Base-by-base conservation (phyloP, 2,329 filamentous ascomycete genomes). In the Rhynchosporium graminicola region DNA sequence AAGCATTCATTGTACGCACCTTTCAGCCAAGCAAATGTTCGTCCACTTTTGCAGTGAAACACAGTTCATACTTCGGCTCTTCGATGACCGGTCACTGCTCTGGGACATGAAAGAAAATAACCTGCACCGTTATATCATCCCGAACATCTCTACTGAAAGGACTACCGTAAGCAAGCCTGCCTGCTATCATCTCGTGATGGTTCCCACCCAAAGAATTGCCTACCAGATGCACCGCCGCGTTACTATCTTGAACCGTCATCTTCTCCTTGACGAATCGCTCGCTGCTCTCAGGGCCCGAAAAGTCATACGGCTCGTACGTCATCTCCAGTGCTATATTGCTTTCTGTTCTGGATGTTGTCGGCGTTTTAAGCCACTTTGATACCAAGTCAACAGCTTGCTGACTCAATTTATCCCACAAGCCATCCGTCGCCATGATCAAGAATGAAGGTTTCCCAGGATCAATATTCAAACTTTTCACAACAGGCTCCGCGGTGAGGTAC, bases 401-500 rank as follows among this genome's bases (percentile, higher is more conserved):
- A 64, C 76, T 86, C 10, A 89, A 79, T 55, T 77, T 78, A 65
- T 90, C 85, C 82, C 87, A 91, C 1, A 90, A 71, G 0, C 88
- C 87, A 67, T 91, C 87, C 0, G 81, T 84, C 0, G 86, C 87
- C 67, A 90, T 77, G 64, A 91, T 87, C 57, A 89, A 73, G 68
- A 90, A 90, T 10, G 40, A 46, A 15, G 33, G 42, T 3, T 57
- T 61, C 56, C 83, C 80, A 0, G 75, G 75, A 0, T 77, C 74
- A 5, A 90, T 75, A 38, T 76, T 74, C 0, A 80, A 83, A 3
- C 82, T 85, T 1, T 81, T 86, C 31, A 91, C 77, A 38, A 86
- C 85, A 0, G 88, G 88, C 69, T 86, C 81, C 0, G 87, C 87
- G 0, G 84, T 89, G 68, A 90, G 74, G 73, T 91, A 91, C 0